These are phyloP conservation scores for Protostelium mycophagum DNA, from an alignment of 78 protist species.

Conservation along the genomic window DNA sequence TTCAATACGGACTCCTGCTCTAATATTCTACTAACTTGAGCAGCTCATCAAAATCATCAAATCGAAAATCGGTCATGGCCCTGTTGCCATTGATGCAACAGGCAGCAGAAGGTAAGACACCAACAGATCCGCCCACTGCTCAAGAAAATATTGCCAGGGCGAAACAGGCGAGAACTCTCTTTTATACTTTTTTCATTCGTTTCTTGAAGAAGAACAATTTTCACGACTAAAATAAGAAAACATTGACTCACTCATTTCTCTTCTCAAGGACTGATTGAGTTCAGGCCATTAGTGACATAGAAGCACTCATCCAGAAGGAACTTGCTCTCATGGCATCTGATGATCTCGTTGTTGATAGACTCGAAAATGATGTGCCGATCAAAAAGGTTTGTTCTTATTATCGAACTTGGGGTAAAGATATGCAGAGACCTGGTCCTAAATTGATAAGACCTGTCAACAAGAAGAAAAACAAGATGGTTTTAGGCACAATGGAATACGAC, in stretches of 20 bases:
- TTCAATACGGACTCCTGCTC: no score
- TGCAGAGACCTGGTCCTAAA: conserved; percentile 45
- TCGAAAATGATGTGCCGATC: not conserved
- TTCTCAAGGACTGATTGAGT: not conserved
- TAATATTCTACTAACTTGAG: no score
- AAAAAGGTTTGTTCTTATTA: not conserved
- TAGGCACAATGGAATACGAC: not conserved
- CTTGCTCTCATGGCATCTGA: not conserved
- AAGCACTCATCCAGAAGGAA: not conserved
- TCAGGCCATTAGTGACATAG: not conserved
- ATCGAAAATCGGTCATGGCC: not conserved
- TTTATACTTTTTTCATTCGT: not conserved
- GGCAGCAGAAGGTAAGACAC: not conserved
- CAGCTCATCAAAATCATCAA: no score
- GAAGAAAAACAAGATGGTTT: conserved; percentile 23
- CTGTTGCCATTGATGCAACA: not conserved
- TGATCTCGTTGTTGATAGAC: not conserved
- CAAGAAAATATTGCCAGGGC: not conserved
- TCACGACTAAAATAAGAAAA: not conserved
- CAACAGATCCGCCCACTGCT: not conserved
- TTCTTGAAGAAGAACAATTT: not conserved
- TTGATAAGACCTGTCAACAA: conserved; percentile 53
- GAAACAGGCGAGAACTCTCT: not conserved
- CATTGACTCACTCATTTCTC: not conserved
- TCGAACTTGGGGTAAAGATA: not conserved